Base-by-base conservation (phyloP, 208 protist genomes). In the Blastocrithidia nonstop region DNA sequence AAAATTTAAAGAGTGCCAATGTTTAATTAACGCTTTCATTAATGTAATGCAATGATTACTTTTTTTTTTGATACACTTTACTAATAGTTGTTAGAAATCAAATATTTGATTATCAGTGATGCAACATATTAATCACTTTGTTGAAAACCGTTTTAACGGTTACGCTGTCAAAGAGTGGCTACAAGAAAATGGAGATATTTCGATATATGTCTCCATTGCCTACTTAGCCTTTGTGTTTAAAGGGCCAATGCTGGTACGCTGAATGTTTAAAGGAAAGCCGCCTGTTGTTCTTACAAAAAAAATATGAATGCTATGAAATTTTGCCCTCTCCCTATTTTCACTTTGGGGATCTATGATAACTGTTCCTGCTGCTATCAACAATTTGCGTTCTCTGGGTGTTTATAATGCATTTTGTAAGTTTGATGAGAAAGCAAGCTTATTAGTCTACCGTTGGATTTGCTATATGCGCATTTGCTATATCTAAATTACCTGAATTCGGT, bases 401-500 rank as follows among this genome's bases (percentile, higher is more conserved):
- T 63, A 75, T 54, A 50, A 73, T 26, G 64, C 71, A n/a, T 57
- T 80, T n/a, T 88, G 79, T 57, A 66, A 48, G 31, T 70, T 84
- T 32, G 57, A 66, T n/a, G 29, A 43, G 58, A n/a, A 61, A 75
- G 0, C 51, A 76, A 24, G 61, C 67, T 45, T 90, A 76, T 57
- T 65, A 64, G 19, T 61, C 61, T 13, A 65, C 58, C 23, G 57
- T 71, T n/a, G 78, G 73, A 26, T 83, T 89, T 40, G 72, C 70
- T 50, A 57, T 93, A 3, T 67, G 57, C 17, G 54, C 84, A 49
- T 93, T 89, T 47, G 53, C 75, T 40, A 59, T 88, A 45, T 86
- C 73, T 20, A 93, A 93, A 44, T 51, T 84, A 27, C 84, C 84
- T 1, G 84, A 93, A 58, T 78, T 93, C 43, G 54, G 81, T 26